Conservation (phyloP, 2,329 filamentous ascomycete species). For the Gaeumannomyces sp. region DNA sequence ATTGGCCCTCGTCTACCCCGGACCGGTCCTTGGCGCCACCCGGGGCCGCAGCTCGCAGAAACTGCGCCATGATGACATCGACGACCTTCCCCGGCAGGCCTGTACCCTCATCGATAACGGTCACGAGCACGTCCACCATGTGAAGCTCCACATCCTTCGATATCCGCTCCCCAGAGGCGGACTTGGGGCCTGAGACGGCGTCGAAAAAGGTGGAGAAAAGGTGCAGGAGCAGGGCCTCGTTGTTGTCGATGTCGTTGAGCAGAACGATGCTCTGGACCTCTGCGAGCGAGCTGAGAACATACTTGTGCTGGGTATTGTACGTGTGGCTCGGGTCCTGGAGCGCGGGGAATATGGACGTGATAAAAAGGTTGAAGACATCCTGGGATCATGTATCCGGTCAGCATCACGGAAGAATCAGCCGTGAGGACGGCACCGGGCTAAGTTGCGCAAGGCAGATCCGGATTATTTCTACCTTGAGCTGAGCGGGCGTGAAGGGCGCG, state of each 20-base stretch:
- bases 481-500: conserved; percentile 83
- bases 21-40: conserved; percentile 51
- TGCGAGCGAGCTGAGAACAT: conserved; percentile 79
- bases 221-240: conserved; percentile 70
- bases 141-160: conserved; percentile 92
- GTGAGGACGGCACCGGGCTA: not conserved
- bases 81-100: conserved; percentile 75
- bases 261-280: conserved; percentile 94
- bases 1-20: conserved; percentile 67
- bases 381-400: conserved; percentile 28
- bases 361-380: conserved; percentile 90
- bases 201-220: conserved; percentile 91
- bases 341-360: conserved; percentile 75
- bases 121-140: conserved; percentile 79
- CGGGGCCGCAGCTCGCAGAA: conserved; percentile 76
- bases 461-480: conserved; percentile 67
- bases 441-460: not conserved
- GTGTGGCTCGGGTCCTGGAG: conserved; percentile 81
- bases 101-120: conserved; percentile 78
- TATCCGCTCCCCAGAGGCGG: conserved; percentile 70
- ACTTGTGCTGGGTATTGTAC: conserved; percentile 90
- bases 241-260: conserved; percentile 77
- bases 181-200: conserved; percentile 74
- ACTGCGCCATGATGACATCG: conserved; percentile 92
- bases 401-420: conserved; percentile 2